Evolutionary conservation across 2,329 filamentous ascomycete species (phyloP), one percentile per base, ranked within the genome.

Genomic region (Apiospora kogelbergensis): DNA sequence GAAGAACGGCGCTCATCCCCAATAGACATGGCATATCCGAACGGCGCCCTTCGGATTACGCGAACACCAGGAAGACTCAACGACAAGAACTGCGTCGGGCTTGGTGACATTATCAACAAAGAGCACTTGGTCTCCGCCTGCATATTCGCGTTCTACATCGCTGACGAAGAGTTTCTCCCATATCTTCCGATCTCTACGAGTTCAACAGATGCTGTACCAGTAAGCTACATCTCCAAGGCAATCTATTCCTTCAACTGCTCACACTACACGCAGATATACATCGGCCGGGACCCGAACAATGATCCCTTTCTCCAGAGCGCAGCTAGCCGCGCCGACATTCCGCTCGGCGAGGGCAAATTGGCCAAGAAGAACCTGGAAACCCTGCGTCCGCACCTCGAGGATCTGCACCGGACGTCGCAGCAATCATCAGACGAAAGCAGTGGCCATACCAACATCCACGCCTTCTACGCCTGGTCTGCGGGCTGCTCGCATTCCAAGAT

Each of bases 1-100:
- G 33, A 37, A 10, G 10, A 46, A 46, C 20, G 6, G 20, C n/a
- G 44, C 20, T n/a, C 1, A 6, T 10, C 45, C 13, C n/a, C 45
- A 13, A 13, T n/a, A 11, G 45, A 11, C 10, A 48, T 76, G 72
- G 63, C 68, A 30, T 76, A 72, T 64, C 70, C 73, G 17, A 69
- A 72, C 37, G 75, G 75, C 17, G 75, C 71, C 1, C 65, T 76
- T 22, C 73, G 75, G 17, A 76, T 76, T 37, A 76, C 74, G 10
- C 73, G 74, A n/a, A 76, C 75, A 3, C 70, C 71, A 0, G 74
- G 75, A 2, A 70, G 75, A 63, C 40, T 33, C 30, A n/a, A 68
- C 6, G 65, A 71, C 11, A 74, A 73, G 48, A 76, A 76, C 46
- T 76, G 75, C 40, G 30, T 76, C 26, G 72, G 71, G 41, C 67